Percentiles rank a stretch among this genome's conserved stretches.
Evolutionary conservation across 805 yeast species (phyloP).

Genomic region (Lachancea sp.): DNA sequence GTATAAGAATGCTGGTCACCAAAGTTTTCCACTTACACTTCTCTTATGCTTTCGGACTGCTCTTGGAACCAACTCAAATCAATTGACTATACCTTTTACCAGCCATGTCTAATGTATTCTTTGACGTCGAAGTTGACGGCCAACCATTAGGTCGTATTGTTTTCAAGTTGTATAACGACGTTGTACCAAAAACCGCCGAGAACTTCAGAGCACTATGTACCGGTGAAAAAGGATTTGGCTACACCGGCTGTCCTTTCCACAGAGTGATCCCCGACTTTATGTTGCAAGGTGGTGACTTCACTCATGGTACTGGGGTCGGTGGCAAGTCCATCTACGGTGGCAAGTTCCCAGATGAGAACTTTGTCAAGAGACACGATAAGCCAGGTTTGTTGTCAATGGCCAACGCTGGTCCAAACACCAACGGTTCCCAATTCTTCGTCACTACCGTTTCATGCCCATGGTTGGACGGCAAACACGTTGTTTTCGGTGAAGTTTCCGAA

Average conservation of each 20-base stretch:
- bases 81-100: no score
- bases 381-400: conserved; percentile 92
- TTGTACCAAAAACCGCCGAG: conserved; percentile 92
- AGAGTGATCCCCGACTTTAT: conserved; percentile 95
- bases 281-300: conserved; percentile 97
- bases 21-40: conserved; percentile 1
- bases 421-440: conserved; percentile 95
- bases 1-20: no score
- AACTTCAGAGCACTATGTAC: conserved; percentile 93
- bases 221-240: conserved; percentile 96
- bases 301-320: conserved; percentile 93
- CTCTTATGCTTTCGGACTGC: background rate
- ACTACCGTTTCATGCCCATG: conserved; percentile 83
- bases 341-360: conserved; percentile 72
- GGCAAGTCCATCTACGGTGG: conserved; percentile 87
- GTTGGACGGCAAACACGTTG: conserved; percentile 93
- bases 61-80: background rate
- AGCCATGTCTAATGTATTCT: conserved; percentile 64
- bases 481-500: conserved; percentile 84
- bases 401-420: conserved; percentile 96
- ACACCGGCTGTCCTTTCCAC: conserved; percentile 88
- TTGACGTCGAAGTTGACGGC: conserved; percentile 76
- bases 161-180: conserved; percentile 84
- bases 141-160: conserved; percentile 73
- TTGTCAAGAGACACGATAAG: conserved; percentile 63